Evolutionary conservation across 1,284 basidiomycete species (phyloP).

Genomic region (Exobasidium rhododendri): DNA sequence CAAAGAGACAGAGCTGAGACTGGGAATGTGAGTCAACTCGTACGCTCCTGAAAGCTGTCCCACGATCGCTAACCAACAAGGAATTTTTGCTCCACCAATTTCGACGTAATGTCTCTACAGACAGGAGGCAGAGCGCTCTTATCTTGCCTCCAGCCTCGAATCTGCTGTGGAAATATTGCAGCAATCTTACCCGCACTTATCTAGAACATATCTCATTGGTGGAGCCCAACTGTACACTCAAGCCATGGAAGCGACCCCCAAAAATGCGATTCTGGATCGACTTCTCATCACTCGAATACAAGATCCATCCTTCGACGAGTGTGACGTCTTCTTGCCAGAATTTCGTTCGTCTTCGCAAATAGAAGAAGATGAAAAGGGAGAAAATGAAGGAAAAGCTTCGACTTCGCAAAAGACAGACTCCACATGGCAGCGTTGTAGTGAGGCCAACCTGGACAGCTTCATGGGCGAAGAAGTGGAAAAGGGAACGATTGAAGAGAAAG

Average conservation of each 20-base stretch:
- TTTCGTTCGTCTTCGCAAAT: slow-evolving; percentile 58
- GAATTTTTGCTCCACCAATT: neutral
- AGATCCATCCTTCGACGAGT: slow-evolving; percentile 70
- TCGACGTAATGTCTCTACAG: neutral
- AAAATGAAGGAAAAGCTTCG: too few species aligned
- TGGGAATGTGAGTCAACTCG: slow-evolving; percentile 14
- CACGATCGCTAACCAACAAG: neutral
- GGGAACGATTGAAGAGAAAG: slow-evolving; percentile 10
- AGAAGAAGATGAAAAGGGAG: slow-evolving; percentile 9
- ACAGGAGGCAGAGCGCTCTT: slow-evolving; percentile 1
- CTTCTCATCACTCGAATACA: slow-evolving; percentile 77
- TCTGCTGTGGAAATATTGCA: slow-evolving; percentile 40
- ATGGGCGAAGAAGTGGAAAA: neutral
- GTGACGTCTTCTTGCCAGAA: slow-evolving; percentile 82
- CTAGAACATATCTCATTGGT: slow-evolving; percentile 75
- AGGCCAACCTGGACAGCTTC: neutral
- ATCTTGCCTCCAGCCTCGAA: slow-evolving; percentile 28
- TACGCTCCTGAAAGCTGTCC: neutral
- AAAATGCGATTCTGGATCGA: slow-evolving; percentile 24
- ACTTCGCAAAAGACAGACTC: neutral
- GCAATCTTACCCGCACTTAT: slow-evolving; percentile 17
- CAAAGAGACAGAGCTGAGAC: slow-evolving; percentile 24
- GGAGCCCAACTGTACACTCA: slow-evolving; percentile 80
- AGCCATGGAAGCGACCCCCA: slow-evolving; percentile 26
- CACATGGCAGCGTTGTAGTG: neutral